phyloP scores from a whole-genome alignment of 1,139 yeast genomes.

The Yamadazyma taylorii region DNA sequence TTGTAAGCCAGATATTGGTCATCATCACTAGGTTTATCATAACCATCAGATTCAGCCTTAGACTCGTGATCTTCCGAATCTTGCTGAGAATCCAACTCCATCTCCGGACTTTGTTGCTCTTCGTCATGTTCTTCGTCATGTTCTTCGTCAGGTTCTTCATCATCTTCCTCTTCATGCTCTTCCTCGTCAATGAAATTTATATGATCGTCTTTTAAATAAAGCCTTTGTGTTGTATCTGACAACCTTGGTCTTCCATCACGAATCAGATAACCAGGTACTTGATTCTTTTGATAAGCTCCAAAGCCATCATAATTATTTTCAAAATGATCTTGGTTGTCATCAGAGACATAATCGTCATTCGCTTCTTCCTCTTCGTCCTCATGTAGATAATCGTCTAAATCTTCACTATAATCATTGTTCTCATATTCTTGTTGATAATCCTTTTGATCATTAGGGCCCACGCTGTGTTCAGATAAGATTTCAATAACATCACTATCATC shows the following conservation, averaged over 20 bases:
- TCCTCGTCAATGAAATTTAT: constrained; percentile 24
- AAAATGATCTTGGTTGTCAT: not conserved
- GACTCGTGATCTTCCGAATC: constrained; percentile 13
- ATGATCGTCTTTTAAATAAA: not conserved
- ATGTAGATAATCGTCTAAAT: constrained; percentile 2
- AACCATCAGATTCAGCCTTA: constrained; percentile 10
- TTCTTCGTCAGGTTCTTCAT: constrained; percentile 17
- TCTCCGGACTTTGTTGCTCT: constrained; percentile 8
- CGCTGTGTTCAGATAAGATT: constrained; percentile 4
- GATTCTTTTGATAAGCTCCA: not conserved
- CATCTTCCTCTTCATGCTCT: constrained; percentile 11
- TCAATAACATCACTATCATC: constrained; percentile 7
- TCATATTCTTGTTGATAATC: constrained; percentile 11
- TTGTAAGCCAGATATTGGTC: no score
- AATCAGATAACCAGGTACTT: not conserved
- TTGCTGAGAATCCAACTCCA: constrained; percentile 4
- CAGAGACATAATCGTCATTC: constrained; percentile 3
- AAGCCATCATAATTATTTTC: constrained; percentile 2
- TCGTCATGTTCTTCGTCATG: constrained; percentile 14
- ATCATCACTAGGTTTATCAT: no score
- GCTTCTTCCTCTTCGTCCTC: constrained; percentile 14
- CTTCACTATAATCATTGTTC: constrained; percentile 9
- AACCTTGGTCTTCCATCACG: constrained; percentile 9
- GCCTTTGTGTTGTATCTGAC: constrained; percentile 1
- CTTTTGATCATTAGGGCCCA: constrained; percentile 4